Evolutionary conservation across 2,329 filamentous ascomycete genomes (phyloP).

Genomic region (Fusarium annulatum): DNA sequence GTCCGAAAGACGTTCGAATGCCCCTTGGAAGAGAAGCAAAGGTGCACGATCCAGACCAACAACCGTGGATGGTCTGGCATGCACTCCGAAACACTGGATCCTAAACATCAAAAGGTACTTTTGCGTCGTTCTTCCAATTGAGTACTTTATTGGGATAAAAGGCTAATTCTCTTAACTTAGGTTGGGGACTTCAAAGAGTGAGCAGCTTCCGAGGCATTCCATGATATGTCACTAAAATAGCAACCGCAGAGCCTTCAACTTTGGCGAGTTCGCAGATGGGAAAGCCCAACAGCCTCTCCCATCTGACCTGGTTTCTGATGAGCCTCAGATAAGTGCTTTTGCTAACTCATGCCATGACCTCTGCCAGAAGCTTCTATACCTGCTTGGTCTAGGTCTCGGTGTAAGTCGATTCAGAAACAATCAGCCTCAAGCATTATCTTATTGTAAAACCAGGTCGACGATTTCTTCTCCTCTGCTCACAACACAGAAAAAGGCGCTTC

Average conservation of each 20-base stretch:
- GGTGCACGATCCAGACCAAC: conserved; percentile 79
- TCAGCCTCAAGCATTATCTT: conserved; percentile 2
- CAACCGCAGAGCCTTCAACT: conserved; percentile 82
- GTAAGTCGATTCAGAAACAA: conserved; percentile 53
- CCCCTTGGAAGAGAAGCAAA: conserved; percentile 76
- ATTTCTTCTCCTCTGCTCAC: conserved; percentile 68
- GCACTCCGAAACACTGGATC: conserved; percentile 89
- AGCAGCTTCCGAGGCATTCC: conserved; percentile 25
- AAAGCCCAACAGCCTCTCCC: conserved; percentile 84
- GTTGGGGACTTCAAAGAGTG: conserved; percentile 91
- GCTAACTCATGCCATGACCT: conserved; percentile 76
- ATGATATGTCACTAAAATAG: neutral
- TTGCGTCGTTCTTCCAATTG: neutral
- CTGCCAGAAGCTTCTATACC: conserved; percentile 76
- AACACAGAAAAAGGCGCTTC: conserved; percentile 58
- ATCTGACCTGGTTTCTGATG: conserved; percentile 66
- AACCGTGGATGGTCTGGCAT: conserved; percentile 92
- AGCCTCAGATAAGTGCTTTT: conserved; percentile 74
- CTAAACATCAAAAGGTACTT: conserved; percentile 77
- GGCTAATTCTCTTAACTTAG: conserved; percentile 52
- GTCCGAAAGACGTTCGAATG: conserved; percentile 78
- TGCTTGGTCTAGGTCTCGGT: conserved; percentile 82
- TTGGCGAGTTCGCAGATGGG: conserved; percentile 78
- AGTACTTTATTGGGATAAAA: neutral
- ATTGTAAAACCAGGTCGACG: conserved; percentile 51